A percentile compares a stretch with the other conserved stretches of the same genome.
These are phyloP conservation scores for Magnaporthiopsis rhizophila DNA, from an alignment of 2,329 filamentous ascomycete genomes.

Conservation along the genomic window DNA sequence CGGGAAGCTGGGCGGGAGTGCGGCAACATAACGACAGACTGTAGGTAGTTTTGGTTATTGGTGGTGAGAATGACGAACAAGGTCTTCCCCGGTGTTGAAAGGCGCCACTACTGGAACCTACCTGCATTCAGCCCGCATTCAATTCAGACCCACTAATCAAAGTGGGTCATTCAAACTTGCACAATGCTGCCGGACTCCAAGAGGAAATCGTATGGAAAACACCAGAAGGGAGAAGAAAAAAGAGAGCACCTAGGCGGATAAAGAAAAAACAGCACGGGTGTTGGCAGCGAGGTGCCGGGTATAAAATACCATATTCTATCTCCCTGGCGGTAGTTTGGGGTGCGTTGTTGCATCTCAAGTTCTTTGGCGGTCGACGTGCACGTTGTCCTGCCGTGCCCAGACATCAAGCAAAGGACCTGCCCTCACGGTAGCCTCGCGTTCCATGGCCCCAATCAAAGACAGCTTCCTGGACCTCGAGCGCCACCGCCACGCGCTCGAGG, in stretches of 20 bases:
- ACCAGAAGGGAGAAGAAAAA: background rate
- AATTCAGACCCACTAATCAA: background rate
- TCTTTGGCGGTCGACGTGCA: background rate
- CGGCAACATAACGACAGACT: background rate
- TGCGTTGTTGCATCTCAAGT: background rate
- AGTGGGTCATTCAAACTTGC: background rate
- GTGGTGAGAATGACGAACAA: too few species aligned
- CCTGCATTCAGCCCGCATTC: background rate
- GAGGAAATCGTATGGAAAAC: background rate
- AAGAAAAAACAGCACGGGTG: too few species aligned
- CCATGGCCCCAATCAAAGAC: background rate
- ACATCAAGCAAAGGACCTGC: background rate
- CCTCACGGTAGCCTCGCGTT: background rate
- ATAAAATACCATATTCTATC: background rate
- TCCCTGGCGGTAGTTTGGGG: background rate
- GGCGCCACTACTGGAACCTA: too few species aligned
- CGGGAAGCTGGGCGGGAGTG: background rate
- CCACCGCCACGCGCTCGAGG: slow-evolving; percentile 67
- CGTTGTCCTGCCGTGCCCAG: background rate
- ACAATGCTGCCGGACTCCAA: background rate
- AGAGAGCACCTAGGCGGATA: too few species aligned
- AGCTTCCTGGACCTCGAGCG: slow-evolving; percentile 59
- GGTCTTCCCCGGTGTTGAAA: too few species aligned
- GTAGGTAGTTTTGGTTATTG: background rate
- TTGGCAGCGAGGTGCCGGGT: background rate